Evolutionary conservation across 768 basidiomycete genomes (phyloP), one percentile per base, ranked within the genome.

Genomic region (Tephrocybe sp.): DNA sequence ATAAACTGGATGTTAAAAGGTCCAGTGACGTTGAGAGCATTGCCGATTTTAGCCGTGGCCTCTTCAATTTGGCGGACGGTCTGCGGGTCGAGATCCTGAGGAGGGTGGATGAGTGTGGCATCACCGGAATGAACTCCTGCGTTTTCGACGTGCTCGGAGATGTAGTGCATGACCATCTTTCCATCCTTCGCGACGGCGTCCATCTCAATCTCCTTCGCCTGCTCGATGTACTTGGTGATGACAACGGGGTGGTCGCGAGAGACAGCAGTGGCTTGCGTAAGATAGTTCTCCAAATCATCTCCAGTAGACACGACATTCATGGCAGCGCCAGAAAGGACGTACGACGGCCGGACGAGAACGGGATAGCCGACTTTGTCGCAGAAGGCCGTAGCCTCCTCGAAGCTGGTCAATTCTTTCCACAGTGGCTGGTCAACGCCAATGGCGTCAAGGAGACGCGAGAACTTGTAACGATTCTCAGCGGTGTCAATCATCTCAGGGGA

Each of bases 1-100:
- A 99, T 98, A 73, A 99, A 98, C 75, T 99, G 96, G 65, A 99
- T 99, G 67, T 99, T 99, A 84, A 89, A 98, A 1, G 96, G 96
- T 5, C 96, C 97, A 4, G 96, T 98, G 40, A 98, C 95, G 65
- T 98, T 97, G 51, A 99, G 83, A 12, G 97, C 96, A 52, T 94
- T 90, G 25, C 93, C 97, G 56, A 99, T 98, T 78, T 98, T 99
- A 36, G 85, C 87, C 1, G 96, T 98, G 6, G 97, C 97, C 63
- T 94, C 91, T 68, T 94, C 94, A 62, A 99, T 98, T 64, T 92
- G 93, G 46, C 88, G 84, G 43, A 99, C 93, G 4, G 96, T 98
- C 65, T 93, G 86, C 3, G 95, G 96, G 71, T 98, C 97, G 51
- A 99, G 80, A 69, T 98, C 97, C 71, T 98, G 97, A 24, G 96